Evolutionary conservation across 2,329 filamentous ascomycete species (phyloP).

Genomic region (Aspergillus hortae): DNA sequence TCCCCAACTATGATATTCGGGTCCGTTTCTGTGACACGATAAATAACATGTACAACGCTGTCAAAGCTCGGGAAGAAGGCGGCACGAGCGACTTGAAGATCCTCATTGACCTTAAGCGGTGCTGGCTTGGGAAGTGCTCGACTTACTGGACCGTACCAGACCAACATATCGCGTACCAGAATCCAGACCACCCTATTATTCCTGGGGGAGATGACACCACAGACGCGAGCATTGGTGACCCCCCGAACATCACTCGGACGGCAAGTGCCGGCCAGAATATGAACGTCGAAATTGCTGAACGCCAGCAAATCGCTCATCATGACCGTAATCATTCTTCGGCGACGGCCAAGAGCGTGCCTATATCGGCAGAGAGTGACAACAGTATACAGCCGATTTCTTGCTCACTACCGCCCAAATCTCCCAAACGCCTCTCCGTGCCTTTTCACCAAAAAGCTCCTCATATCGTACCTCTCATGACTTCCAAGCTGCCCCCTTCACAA

Average conservation of each 20-base stretch:
- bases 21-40: conserved; percentile 75
- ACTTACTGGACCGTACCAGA: conserved; percentile 81
- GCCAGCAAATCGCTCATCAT: conserved; percentile 21
- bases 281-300: conserved; percentile 1
- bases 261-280: conserved; percentile 5
- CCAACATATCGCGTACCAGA: conserved; percentile 56
- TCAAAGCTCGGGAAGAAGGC: conserved; percentile 50
- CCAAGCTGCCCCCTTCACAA: conserved; percentile 28
- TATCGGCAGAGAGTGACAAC: conserved; percentile 42
- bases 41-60: conserved; percentile 58
- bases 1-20: conserved; percentile 70
- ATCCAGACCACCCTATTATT: conserved; percentile 63
- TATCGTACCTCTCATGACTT: conserved; percentile 37
- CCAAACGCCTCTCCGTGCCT: conserved; percentile 36
- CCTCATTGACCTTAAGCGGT: conserved; percentile 89
- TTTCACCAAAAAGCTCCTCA: conserved; percentile 36
- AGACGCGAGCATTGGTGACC: conserved; percentile 29
- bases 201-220: conserved; percentile 62
- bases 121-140: conserved; percentile 88
- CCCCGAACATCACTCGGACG: conserved; percentile 16
- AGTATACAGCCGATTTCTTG: conserved; percentile 59
- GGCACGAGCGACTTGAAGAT: conserved; percentile 74
- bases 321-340: conserved; percentile 34
- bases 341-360: conserved; percentile 33
- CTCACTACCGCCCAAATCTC: conserved; percentile 52